phyloP scores from a whole-genome alignment of 2,329 filamentous ascomycete genomes.

The Xylaria sp. region DNA sequence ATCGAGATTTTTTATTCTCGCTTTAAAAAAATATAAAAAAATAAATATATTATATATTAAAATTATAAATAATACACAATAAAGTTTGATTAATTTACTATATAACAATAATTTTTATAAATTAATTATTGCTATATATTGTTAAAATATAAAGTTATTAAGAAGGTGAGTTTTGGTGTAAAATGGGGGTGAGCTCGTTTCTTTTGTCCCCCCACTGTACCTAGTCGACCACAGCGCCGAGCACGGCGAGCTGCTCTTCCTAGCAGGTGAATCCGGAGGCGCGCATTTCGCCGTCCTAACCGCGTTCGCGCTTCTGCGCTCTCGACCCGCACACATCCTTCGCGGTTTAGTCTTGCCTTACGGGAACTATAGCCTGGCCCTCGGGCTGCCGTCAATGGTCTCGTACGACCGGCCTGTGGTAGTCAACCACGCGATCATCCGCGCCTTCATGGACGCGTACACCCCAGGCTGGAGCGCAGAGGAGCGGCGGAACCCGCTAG shows the following conservation, averaged over 20 bases:
- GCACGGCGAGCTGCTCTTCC: constrained; percentile 43
- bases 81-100: too few relatives aligned
- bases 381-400: constrained; percentile 52
- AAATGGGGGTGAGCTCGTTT: too few relatives aligned
- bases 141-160: too few relatives aligned
- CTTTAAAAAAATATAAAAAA: too few relatives aligned
- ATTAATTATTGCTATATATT: too few relatives aligned
- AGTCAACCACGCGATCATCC: constrained; percentile 59
- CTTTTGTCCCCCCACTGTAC: too few relatives aligned
- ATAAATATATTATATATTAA: too few relatives aligned
- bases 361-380: constrained; percentile 61
- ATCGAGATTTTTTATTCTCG: too few relatives aligned
- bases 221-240: constrained; percentile 59
- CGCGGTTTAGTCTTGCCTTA: constrained; percentile 64
- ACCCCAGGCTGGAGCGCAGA: constrained; percentile 50
- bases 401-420: constrained; percentile 45
- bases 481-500: constrained; percentile 56
- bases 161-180: too few relatives aligned
- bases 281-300: constrained; percentile 10
- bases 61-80: too few relatives aligned
- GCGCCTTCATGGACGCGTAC: constrained; percentile 56
- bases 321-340: constrained; percentile 54
- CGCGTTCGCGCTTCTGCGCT: constrained; percentile 58
- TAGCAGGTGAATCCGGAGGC: constrained; percentile 28
- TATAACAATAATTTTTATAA: too few relatives aligned